These are phyloP conservation scores for Paraconiothyrium sp. DNA, from an alignment of 2,329 filamentous ascomycete genomes.

Conservation along the genomic window DNA sequence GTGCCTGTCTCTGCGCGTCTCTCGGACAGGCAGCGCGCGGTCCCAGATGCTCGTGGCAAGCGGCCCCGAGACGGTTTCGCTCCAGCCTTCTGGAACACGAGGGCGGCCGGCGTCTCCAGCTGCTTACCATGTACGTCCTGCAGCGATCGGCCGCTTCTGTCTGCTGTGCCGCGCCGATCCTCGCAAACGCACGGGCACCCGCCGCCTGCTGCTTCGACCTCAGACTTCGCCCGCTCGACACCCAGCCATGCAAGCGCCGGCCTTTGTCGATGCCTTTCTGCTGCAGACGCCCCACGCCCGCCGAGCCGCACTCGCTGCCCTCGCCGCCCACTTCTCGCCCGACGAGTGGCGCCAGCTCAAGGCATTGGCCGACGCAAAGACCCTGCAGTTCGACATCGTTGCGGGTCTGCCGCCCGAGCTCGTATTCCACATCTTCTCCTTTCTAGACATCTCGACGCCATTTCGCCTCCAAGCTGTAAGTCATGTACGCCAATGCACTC, in stretches of 20 bases:
- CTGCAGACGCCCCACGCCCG: slow-evolving; percentile 20
- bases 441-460: slow-evolving; percentile 41
- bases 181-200: neutral
- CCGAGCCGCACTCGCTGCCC: slow-evolving; percentile 33
- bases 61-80: no score
- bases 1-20: neutral
- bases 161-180: neutral
- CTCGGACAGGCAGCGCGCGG: no score
- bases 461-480: slow-evolving; percentile 43
- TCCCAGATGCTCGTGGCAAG: no score
- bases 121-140: neutral
- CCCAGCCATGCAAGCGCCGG: slow-evolving; percentile 16
- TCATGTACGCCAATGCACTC: neutral
- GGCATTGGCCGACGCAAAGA: slow-evolving; percentile 24
- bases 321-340: slow-evolving; percentile 36
- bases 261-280: slow-evolving; percentile 30
- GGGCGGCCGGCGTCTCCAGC: no score
- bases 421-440: slow-evolving; percentile 44
- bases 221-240: no score
- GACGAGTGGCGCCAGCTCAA: slow-evolving; percentile 44
- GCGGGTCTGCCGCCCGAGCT: slow-evolving; percentile 51
- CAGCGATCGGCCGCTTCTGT: neutral
- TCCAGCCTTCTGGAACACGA: no score
- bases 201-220: neutral
- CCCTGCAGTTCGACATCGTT: slow-evolving; percentile 48